These are phyloP conservation scores for Knoxia roxburghii DNA, from an alignment of 257 asterid genomes.

Conservation along the genomic window DNA sequence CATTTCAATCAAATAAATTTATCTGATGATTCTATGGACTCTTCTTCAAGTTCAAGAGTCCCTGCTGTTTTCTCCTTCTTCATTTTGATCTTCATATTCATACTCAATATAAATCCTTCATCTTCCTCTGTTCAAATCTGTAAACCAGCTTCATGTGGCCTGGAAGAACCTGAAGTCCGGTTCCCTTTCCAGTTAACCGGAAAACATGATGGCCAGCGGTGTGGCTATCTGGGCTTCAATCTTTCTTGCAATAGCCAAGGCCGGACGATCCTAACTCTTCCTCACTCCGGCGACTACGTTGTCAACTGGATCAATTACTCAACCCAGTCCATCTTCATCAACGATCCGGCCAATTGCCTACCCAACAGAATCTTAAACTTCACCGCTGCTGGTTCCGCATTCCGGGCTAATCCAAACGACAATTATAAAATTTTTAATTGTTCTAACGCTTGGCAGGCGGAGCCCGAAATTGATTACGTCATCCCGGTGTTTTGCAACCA, in stretches of 20 bases:
- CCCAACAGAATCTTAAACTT: constrained; percentile 50
- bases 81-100: constrained; percentile 15
- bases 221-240: constrained; percentile 71
- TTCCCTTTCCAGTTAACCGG: constrained; percentile 57
- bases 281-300: constrained; percentile 60
- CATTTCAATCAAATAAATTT: too few species aligned
- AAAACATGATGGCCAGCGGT: constrained; percentile 35
- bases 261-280: constrained; percentile 51
- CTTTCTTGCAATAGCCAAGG: constrained; percentile 50
- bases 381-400: constrained; percentile 35
- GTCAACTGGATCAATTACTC: constrained; percentile 56
- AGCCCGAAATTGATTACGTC: constrained; percentile 2
- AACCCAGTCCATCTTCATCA: constrained; percentile 37
- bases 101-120: constrained; percentile 11
- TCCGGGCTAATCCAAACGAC: constrained; percentile 24
- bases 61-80: background rate
- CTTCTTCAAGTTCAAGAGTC: background rate
- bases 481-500: constrained; percentile 33
- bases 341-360: constrained; percentile 56
- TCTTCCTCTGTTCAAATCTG: constrained; percentile 30
- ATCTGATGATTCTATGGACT: too few species aligned
- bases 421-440: constrained; percentile 49
- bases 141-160: constrained; percentile 38
- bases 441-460: constrained; percentile 28
- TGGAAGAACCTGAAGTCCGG: constrained; percentile 50